phyloP scores from a whole-genome alignment of 495 filamentous ascomycete species.

The Aspergillus diversus region DNA sequence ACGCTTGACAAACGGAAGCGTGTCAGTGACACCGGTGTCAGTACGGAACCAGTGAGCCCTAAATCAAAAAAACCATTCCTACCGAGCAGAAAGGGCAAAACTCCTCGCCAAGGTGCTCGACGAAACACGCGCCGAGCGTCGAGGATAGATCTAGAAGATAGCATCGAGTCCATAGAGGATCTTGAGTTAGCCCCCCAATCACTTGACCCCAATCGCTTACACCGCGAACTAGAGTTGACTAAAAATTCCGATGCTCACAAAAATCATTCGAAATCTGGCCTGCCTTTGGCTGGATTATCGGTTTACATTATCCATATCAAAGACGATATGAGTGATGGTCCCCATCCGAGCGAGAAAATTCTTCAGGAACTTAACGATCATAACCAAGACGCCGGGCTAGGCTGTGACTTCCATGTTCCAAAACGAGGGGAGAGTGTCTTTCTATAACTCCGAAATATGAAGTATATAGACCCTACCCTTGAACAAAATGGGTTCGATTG shows the following conservation, averaged over 20 bases:
- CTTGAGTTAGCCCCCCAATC: background rate
- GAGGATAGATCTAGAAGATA: background rate
- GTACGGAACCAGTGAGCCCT: constrained; percentile 27
- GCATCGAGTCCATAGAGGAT: background rate
- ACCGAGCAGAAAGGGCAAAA: constrained; percentile 3
- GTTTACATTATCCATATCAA: constrained; percentile 87
- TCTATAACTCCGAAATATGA: constrained; percentile 32
- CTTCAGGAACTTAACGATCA: constrained; percentile 65
- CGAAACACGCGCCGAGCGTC: constrained; percentile 7
- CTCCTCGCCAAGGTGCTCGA: background rate
- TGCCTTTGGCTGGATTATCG: constrained; percentile 55
- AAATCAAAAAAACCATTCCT: constrained; percentile 27
- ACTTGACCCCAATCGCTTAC: constrained; percentile 18
- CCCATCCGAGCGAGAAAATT: constrained; percentile 64
- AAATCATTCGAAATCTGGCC: constrained; percentile 9
- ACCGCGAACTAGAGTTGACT: constrained; percentile 14
- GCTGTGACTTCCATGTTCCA: constrained; percentile 78
- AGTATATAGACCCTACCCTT: no score
- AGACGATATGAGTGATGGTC: constrained; percentile 69
- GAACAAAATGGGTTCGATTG: no score
- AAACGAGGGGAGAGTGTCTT: constrained; percentile 54
- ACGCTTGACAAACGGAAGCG: constrained; percentile 40
- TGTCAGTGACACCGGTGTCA: constrained; percentile 9
- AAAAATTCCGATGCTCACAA: constrained; percentile 19
- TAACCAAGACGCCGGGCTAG: constrained; percentile 64